Evolutionary conservation across 345 rosid genomes (phyloP), one percentile per base, ranked within the genome.

Genomic region (Eucalyptus curtisii): DNA sequence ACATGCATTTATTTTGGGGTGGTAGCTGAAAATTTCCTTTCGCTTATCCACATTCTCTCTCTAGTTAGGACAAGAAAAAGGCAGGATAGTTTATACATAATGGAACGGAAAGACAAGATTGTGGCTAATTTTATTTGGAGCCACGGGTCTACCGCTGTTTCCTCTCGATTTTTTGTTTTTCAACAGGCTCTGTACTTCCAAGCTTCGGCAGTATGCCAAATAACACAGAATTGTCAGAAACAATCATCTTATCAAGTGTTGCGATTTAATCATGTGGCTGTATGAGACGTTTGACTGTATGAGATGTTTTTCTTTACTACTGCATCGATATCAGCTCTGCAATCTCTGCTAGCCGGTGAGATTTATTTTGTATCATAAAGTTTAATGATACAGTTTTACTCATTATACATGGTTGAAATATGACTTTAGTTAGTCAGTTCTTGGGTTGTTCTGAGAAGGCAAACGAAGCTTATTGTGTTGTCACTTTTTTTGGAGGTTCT

Each of bases 1-100:
- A 89, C 97, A 98, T 93, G 97, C 99, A 88, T 97, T 97, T 88
- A 90, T 95, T 88, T 92, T 95, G 95, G 99, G 99, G 88, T 97
- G 95, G 95, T 95, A 96, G 84, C 84, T 76, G 84, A 76, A 76
- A 76, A 76, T 76, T 76, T 76, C 84, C 84, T 40, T 40, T 40
- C 8, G 13, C 27, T 17, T 76, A 40, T 88, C 89, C 13, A 88
- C 50, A 89, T 90, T 89, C 90, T 88, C 84, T 76, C 84, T 76
- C 24, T 76, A 76, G 84, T 40, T 91, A 93, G 96, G 93, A 88
- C 80, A 89, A 89, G 88, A 90, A 90, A 90, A 91, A 88, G 90
- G 88, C 90, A 86, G 76, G 50, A 87, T 87, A 57, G 84, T 76
- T 87, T 76, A 91, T 91, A 92, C 68, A 86, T 59, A 66, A 89